Conservation (phyloP, 2,329 filamentous ascomycete genomes). For the Bertia moriformis region DNA sequence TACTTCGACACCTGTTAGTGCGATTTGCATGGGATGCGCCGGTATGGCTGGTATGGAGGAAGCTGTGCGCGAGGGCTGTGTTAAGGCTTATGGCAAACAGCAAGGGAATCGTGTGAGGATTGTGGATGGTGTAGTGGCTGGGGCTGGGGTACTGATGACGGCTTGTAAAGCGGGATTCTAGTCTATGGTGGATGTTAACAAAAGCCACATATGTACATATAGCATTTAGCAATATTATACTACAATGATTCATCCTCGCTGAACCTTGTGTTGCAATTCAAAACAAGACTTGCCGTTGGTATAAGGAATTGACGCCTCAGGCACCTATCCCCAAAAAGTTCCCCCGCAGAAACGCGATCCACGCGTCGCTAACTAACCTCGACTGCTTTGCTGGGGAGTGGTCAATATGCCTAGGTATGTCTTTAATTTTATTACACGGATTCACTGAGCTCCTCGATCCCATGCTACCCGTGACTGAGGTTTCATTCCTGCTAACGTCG, state of each 20-base stretch:
- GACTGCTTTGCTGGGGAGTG: background rate
- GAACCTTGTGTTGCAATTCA: no score
- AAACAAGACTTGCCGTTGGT: no score
- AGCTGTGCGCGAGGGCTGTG: slow-evolving; percentile 42
- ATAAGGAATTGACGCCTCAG: no score
- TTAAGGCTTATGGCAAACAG: slow-evolving; percentile 35
- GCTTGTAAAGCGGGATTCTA: slow-evolving; percentile 1
- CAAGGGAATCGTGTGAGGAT: slow-evolving; percentile 35
- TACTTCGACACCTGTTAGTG: slow-evolving; percentile 25
- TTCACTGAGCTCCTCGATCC: no score
- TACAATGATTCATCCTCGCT: no score
- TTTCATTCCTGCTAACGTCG: no score
- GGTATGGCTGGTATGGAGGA: slow-evolving; percentile 56
- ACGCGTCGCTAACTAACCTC: background rate
- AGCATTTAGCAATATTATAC: no score
- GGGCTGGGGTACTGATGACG: slow-evolving; percentile 6
- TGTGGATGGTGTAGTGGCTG: slow-evolving; percentile 48
- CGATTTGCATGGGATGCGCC: slow-evolving; percentile 53
- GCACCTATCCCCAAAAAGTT: background rate
- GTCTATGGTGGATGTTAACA: background rate
- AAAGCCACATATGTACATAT: background rate
- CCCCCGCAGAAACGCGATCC: background rate
- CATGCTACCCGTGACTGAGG: no score
- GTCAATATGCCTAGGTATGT: slow-evolving; percentile 1
- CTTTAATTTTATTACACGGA: no score